Conservation (phyloP, 441 rosid genomes). For the Brassica hybrid region DNA sequence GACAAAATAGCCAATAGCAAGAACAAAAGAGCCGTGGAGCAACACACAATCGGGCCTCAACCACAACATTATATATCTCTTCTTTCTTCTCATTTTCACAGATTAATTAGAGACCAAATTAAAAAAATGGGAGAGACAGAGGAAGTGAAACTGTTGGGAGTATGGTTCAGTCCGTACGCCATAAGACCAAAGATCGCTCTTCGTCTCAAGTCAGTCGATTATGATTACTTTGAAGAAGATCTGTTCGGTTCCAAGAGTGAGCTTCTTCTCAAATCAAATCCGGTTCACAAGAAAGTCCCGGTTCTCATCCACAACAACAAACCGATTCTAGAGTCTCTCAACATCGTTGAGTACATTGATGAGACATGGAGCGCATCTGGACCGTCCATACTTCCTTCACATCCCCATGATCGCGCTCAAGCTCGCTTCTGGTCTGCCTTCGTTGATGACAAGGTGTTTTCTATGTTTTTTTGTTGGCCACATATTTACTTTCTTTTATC, state of each 20-base stretch:
- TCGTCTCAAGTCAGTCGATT: slow-evolving; percentile 58
- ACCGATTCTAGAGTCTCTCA: slow-evolving; percentile 65
- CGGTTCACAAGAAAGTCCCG: slow-evolving; percentile 82
- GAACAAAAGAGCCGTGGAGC: slow-evolving; percentile 8
- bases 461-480: neutral
- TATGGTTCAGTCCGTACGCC: slow-evolving; percentile 74
- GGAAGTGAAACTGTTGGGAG: slow-evolving; percentile 66
- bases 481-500: neutral
- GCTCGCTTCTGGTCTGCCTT: slow-evolving; percentile 71
- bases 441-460: slow-evolving; percentile 34
- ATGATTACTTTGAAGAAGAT: slow-evolving; percentile 60
- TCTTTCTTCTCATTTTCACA: neutral
- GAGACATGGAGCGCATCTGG: slow-evolving; percentile 61
- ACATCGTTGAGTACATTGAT: slow-evolving; percentile 69
- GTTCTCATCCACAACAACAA: slow-evolving; percentile 61
- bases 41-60: slow-evolving; percentile 11
- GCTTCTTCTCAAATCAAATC: slow-evolving; percentile 66
- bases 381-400: slow-evolving; percentile 59
- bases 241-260: slow-evolving; percentile 33
- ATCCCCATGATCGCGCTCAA: slow-evolving; percentile 59
- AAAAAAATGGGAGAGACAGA: slow-evolving; percentile 41
- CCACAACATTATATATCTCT: neutral
- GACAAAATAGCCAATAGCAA: neutral
- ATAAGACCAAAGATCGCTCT: slow-evolving; percentile 69
- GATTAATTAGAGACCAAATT: neutral